phyloP scores from a whole-genome alignment of 2,329 filamentous ascomycete genomes.

The Colletotrichum godetiae region DNA sequence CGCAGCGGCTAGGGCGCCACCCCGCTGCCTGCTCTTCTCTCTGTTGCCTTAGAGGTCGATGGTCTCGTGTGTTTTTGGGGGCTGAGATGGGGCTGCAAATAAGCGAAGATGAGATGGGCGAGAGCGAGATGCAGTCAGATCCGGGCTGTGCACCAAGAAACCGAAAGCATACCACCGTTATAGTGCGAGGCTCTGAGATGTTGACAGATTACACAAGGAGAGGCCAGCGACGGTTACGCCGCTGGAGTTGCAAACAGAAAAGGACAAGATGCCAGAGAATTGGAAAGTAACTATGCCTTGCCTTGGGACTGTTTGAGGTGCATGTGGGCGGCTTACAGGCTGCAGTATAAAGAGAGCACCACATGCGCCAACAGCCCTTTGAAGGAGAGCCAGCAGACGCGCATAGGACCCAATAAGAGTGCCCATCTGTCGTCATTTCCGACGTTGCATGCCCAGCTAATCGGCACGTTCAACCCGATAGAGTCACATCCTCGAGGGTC shows the following conservation, averaged over 20 bases:
- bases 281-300: background rate
- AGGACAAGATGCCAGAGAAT: background rate
- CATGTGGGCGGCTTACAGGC: constrained; percentile 5
- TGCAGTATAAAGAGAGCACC: background rate
- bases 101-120: background rate
- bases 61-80: background rate
- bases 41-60: background rate
- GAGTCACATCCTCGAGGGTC: constrained; percentile 3
- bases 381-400: background rate
- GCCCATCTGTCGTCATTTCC: constrained; percentile 3
- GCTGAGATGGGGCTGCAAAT: constrained; percentile 13
- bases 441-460: constrained; percentile 28
- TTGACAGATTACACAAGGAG: background rate
- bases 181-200: constrained; percentile 7
- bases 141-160: constrained; percentile 22
- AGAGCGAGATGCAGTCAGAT: constrained; percentile 28
- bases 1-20: constrained; percentile 29
- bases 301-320: background rate
- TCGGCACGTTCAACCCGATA: constrained; percentile 22
- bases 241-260: background rate
- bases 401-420: constrained; percentile 9
- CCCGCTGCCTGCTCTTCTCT: constrained; percentile 17
- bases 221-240: background rate
- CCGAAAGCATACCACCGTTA: background rate
- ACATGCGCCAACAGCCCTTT: background rate